Evolutionary conservation across 2,329 filamentous ascomycete species (phyloP).

Genomic region (Laburnicola sp.): DNA sequence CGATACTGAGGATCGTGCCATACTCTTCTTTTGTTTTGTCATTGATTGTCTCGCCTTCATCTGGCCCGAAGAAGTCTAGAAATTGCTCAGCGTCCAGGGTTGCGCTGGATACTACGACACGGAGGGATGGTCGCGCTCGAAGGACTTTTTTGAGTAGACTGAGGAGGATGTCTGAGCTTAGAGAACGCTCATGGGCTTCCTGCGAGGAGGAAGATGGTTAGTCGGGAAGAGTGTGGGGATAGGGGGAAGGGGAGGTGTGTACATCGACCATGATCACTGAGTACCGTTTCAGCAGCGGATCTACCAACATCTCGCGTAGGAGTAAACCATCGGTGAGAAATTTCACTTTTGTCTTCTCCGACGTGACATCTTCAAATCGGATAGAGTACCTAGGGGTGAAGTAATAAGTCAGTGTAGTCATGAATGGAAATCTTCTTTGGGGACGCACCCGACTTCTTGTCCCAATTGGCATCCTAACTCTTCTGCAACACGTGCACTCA

Average conservation of each 20-base stretch:
- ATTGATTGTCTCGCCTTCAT: conserved; percentile 45
- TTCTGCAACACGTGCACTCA: conserved; percentile 85
- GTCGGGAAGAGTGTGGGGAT: background rate
- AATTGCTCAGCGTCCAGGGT: conserved; percentile 90
- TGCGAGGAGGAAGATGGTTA: background rate
- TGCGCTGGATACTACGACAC: conserved; percentile 89
- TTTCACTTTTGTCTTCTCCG: conserved; percentile 82
- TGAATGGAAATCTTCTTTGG: no score
- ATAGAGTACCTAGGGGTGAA: conserved; percentile 71
- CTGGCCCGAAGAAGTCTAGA: conserved; percentile 70
- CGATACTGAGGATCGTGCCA: conserved; percentile 76
- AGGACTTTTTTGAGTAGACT: conserved; percentile 90
- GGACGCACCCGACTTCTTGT: conserved; percentile 67
- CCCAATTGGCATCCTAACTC: conserved; percentile 85
- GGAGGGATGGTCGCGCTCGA: conserved; percentile 75
- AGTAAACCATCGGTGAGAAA: conserved; percentile 93
- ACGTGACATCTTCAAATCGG: conserved; percentile 87
- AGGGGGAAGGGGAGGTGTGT: background rate
- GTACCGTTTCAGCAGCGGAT: conserved; percentile 87
- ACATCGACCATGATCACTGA: conserved; percentile 92
- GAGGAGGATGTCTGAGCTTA: conserved; percentile 88
- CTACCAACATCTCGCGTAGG: conserved; percentile 87
- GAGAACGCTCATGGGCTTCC: conserved; percentile 90
- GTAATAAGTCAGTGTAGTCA: background rate
- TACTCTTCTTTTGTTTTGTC: conserved; percentile 47